Percentiles rank a stretch among this genome's conserved stretches.
Conservation (phyloP, 2,329 filamentous ascomycete species). For the Thermoascus crustaceus region DNA sequence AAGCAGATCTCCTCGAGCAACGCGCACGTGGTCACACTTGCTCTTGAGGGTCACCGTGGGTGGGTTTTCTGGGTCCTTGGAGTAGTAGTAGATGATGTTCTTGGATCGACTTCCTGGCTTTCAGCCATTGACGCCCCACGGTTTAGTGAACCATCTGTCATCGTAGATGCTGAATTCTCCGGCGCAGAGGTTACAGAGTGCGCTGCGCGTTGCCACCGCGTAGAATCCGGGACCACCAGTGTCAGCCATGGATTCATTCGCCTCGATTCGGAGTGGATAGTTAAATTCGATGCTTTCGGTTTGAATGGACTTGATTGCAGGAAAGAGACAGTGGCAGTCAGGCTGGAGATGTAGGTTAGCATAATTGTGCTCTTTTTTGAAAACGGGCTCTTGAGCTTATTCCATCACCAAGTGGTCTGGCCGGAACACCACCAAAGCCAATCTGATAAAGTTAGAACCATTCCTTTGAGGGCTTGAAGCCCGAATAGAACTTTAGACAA, state of each 20-base stretch:
- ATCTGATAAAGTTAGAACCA: conserved; percentile 46
- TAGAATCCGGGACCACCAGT: conserved; percentile 42
- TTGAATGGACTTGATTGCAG: conserved; percentile 44
- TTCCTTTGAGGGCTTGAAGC: conserved; percentile 42
- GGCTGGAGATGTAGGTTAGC: too few relatives aligned
- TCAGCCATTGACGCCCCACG: conserved; percentile 43
- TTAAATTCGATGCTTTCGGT: conserved; percentile 43
- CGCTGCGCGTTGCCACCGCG: conserved; percentile 44
- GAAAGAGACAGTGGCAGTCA: conserved; percentile 45
- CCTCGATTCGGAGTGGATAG: conserved; percentile 42
- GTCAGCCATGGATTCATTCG: conserved; percentile 41
- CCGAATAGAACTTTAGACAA: too few relatives aligned
- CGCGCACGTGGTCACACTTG: conserved; percentile 43
- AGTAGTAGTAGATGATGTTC: conserved; percentile 38
- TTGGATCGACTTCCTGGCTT: conserved; percentile 36
- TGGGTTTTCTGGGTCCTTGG: conserved; percentile 24
- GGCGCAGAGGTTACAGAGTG: conserved; percentile 37
- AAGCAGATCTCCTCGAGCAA: conserved; percentile 40
- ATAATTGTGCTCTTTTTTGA: too few relatives aligned
- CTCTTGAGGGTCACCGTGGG: conserved; percentile 31
- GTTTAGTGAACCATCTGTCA: conserved; percentile 44
- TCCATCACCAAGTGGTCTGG: conserved; percentile 40
- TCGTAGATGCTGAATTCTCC: conserved; percentile 44
- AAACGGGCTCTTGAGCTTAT: too few relatives aligned
- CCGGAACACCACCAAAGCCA: conserved; percentile 43